Evolutionary conservation across 129 eudicot species (phyloP).

Genomic region (Saussurea involucrata): DNA sequence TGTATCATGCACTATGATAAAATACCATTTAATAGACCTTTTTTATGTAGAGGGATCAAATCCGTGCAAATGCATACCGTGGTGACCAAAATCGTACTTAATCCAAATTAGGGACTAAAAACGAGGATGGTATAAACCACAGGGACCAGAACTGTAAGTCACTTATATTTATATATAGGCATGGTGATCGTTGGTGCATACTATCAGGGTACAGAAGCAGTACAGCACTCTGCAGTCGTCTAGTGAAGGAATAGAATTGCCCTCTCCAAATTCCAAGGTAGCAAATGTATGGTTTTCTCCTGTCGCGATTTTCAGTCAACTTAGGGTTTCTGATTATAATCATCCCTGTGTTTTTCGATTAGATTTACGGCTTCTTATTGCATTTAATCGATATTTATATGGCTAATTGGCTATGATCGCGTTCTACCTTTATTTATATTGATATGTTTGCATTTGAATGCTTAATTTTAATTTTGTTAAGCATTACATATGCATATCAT

Average conservation of each 20-base stretch:
- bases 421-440: not conserved
- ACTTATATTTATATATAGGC: not conserved
- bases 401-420: not conserved
- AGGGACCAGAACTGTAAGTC: not conserved
- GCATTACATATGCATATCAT: constrained; percentile 6
- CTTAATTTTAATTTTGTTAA: not conserved
- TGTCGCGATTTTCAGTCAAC: not conserved
- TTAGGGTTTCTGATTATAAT: not conserved
- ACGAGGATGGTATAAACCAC: not conserved
- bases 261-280: not conserved
- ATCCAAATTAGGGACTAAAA: not conserved
- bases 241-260: not conserved
- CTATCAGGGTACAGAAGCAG: too few relatives aligned
- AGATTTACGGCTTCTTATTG: not conserved
- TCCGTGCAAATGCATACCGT: not conserved
- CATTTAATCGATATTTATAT: not conserved
- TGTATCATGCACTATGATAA: too few relatives aligned
- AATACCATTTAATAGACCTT: too few relatives aligned
- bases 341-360: not conserved
- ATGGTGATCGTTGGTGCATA: not conserved
- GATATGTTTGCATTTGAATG: not conserved
- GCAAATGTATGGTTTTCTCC: constrained; percentile 18
- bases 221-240: not conserved
- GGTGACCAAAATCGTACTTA: not conserved
- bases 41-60: not conserved